phyloP scores from a whole-genome alignment of 768 basidiomycete genomes.

The Pisolithus microcarpus region DNA sequence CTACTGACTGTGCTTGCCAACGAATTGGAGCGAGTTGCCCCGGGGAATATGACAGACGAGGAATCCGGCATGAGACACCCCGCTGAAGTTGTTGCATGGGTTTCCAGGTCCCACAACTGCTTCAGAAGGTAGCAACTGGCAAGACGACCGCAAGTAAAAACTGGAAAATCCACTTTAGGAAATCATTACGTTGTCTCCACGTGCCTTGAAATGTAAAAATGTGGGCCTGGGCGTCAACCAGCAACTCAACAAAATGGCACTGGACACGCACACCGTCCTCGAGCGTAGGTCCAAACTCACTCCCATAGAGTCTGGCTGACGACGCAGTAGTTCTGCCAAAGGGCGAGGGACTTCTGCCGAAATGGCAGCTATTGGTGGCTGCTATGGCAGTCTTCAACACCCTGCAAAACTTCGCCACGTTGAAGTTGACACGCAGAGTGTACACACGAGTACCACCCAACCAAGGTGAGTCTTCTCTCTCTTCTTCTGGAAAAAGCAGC shows the following conservation, averaged over 20 bases:
- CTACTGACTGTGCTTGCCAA: constrained; percentile 36
- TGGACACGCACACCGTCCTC: neutral
- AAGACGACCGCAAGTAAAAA: neutral
- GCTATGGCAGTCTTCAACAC: constrained; percentile 79
- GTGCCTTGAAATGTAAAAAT: neutral
- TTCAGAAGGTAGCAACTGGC: constrained; percentile 8
- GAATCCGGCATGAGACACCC: constrained; percentile 26
- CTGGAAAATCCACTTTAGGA: neutral
- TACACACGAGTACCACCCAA: constrained; percentile 47
- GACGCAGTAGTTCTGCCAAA: constrained; percentile 50
- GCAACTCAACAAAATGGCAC: neutral
- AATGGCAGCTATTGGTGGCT: constrained; percentile 84
- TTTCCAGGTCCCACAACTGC: constrained; percentile 11
- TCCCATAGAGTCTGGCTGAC: constrained; percentile 1
- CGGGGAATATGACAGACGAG: constrained; percentile 18
- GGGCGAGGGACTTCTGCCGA: constrained; percentile 64
- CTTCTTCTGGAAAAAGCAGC: neutral
- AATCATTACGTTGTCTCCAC: neutral
- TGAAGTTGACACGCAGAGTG: constrained; percentile 69
- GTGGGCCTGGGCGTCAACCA: no score
- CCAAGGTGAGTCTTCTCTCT: constrained; percentile 27
- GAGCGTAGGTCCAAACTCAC: neutral
- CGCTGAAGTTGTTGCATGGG: constrained; percentile 4
- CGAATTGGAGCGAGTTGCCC: constrained; percentile 30
- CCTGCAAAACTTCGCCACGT: constrained; percentile 71